These are phyloP conservation scores for Candida xiaguanensis DNA, from an alignment of 805 yeast species.

Conservation along the genomic window DNA sequence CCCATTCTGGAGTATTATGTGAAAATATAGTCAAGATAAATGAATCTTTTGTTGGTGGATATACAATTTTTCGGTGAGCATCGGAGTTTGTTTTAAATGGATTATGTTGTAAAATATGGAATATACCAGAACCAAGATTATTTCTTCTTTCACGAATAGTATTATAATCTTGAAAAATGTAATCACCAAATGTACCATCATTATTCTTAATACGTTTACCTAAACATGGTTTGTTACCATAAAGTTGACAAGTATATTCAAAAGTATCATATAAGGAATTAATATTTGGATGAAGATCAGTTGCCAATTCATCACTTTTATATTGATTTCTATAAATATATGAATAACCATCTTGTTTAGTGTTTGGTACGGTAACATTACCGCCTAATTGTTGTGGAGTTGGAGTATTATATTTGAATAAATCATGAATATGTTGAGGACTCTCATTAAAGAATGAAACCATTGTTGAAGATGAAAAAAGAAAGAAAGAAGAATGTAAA, in stretches of 20 bases:
- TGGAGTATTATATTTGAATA: constrained; percentile 10
- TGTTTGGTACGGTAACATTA: constrained; percentile 16
- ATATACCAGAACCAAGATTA: constrained; percentile 37
- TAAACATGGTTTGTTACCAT: constrained; percentile 40
- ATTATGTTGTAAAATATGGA: constrained; percentile 30
- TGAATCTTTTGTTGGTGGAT: constrained; percentile 13
- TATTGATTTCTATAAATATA: constrained; percentile 26
- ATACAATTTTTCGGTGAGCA: constrained; percentile 8
- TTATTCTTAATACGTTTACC: constrained; percentile 37
- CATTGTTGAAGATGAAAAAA: background rate
- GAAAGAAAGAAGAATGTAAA: background rate
- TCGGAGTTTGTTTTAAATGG: constrained; percentile 24
- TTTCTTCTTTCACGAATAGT: constrained; percentile 21
- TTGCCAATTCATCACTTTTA: constrained; percentile 21
- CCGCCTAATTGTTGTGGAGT: constrained; percentile 1
- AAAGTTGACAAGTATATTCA: constrained; percentile 33
- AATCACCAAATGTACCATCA: constrained; percentile 30
- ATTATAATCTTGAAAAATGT: constrained; percentile 25
- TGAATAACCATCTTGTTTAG: constrained; percentile 22
- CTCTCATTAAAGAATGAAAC: constrained; percentile 12
- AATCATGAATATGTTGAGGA: constrained; percentile 11
- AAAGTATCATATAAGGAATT: constrained; percentile 45
- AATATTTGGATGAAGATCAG: constrained; percentile 39
- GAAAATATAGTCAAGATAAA: constrained; percentile 32
- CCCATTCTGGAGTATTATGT: constrained; percentile 36